Percentiles rank a stretch among this genome's conserved stretches.
Conservation (phyloP, 2,329 filamentous ascomycete genomes). For the Fusarium odoratissimum region DNA sequence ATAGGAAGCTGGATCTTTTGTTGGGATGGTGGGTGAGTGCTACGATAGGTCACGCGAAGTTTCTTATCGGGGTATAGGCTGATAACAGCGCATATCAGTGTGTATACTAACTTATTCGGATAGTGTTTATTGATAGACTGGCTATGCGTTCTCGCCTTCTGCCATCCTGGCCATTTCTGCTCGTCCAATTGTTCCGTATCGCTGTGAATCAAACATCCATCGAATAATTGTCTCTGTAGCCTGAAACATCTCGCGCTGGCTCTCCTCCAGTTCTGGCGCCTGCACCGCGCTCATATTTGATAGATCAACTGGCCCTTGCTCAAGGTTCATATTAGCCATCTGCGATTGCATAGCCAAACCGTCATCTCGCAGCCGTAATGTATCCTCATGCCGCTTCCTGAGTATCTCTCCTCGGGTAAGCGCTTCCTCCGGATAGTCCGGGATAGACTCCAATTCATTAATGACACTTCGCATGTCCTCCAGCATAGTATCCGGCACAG, state of each 20-base stretch:
- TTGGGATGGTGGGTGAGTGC: not conserved
- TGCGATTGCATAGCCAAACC: not conserved
- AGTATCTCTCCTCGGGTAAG: not conserved
- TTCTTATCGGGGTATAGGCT: not conserved
- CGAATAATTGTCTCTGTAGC: not conserved
- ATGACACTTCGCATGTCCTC: not conserved
- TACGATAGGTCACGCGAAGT: not conserved
- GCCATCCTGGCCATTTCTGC: not conserved
- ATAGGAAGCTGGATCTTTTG: not conserved
- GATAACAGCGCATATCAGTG: not conserved
- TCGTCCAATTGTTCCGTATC: not conserved
- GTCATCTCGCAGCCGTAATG: not conserved
- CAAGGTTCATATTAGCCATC: not conserved
- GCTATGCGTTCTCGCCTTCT: not conserved
- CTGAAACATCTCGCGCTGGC: not conserved
- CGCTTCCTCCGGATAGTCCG: not conserved
- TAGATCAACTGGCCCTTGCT: not conserved
- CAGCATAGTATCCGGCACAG: not conserved
- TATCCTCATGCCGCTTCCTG: not conserved
- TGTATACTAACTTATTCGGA: not conserved
- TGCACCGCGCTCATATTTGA: not conserved
- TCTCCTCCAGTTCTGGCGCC: not conserved
- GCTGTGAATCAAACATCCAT: not conserved
- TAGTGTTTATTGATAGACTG: not conserved
- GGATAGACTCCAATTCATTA: not conserved